Conservation (phyloP, 306 rosid genomes). For the Rosa rugosa region DNA sequence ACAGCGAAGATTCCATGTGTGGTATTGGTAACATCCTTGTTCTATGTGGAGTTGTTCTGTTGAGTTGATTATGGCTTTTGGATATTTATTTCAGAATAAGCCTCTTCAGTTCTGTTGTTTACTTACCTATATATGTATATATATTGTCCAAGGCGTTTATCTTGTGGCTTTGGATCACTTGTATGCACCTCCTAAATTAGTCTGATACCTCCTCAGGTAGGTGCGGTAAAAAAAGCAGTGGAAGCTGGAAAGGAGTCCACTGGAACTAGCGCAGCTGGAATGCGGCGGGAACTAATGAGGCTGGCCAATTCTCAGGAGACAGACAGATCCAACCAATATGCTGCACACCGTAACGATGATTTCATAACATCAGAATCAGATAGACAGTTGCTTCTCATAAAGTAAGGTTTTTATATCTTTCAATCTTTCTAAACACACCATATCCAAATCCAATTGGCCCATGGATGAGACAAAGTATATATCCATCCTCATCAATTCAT, state of each 20-base stretch:
- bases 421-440: background rate
- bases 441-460: background rate
- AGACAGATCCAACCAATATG: conserved; percentile 50
- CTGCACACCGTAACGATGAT: conserved; percentile 60
- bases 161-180: background rate
- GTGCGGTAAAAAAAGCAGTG: conserved; percentile 60
- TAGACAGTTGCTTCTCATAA: conserved; percentile 88
- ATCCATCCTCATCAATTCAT: background rate
- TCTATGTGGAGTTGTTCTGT: background rate
- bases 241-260: conserved; percentile 55
- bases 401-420: conserved; percentile 36
- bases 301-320: conserved; percentile 62
- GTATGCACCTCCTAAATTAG: conserved; percentile 24
- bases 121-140: background rate
- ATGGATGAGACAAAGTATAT: background rate
- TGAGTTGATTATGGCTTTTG: conserved; percentile 1
- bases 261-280: conserved; percentile 48
- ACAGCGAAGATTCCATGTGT: conserved; percentile 17
- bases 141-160: background rate
- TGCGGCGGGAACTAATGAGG: conserved; percentile 89
- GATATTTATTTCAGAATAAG: background rate
- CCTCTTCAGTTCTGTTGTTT: background rate
- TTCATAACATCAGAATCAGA: conserved; percentile 91
- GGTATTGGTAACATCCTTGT: background rate
- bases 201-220: conserved; percentile 51